Percentiles rank a stretch among this genome's conserved stretches.
These are phyloP conservation scores for Inonotus obliquus DNA, from an alignment of 1,284 basidiomycete genomes.

Conservation along the genomic window DNA sequence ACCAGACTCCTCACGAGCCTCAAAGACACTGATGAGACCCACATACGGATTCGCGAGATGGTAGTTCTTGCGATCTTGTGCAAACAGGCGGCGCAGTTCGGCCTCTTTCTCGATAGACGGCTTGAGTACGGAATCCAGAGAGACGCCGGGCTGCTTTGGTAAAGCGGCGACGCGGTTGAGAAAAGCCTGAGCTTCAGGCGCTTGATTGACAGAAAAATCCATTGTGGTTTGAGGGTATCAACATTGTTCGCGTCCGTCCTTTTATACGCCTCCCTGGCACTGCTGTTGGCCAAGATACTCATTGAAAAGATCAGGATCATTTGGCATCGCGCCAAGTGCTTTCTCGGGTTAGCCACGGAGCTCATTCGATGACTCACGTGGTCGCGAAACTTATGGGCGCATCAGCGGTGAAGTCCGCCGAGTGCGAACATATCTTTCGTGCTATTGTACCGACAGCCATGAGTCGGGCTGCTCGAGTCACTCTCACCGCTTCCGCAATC, in stretches of 20 bases:
- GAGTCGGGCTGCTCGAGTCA: constrained; percentile 75
- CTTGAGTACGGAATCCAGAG: constrained; percentile 40
- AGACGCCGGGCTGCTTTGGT: constrained; percentile 34
- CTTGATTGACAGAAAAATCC: constrained; percentile 5
- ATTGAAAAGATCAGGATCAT: neutral
- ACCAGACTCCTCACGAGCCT: constrained; percentile 34
- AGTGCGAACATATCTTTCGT: neutral
- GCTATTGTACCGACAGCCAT: constrained; percentile 33
- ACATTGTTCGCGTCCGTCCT: neutral
- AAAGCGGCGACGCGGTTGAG: constrained; percentile 35
- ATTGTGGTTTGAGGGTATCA: neutral
- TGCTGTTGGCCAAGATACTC: neutral
- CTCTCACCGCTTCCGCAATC: constrained; percentile 65
- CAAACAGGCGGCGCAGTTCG: constrained; percentile 48
- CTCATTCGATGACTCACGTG: neutral
- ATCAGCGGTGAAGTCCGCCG: neutral
- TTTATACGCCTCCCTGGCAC: neutral
- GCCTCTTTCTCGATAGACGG: constrained; percentile 51
- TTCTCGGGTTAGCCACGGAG: neutral
- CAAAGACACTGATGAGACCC: constrained; percentile 54
- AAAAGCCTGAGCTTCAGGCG: constrained; percentile 38
- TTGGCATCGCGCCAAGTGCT: neutral
- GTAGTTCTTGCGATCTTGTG: constrained; percentile 41
- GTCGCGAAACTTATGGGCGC: neutral
- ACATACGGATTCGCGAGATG: constrained; percentile 44